A percentile compares a stretch with the other conserved stretches of the same genome.
phyloP scores from a whole-genome alignment of 2,329 filamentous ascomycete species.

The Fusarium sp. region DNA sequence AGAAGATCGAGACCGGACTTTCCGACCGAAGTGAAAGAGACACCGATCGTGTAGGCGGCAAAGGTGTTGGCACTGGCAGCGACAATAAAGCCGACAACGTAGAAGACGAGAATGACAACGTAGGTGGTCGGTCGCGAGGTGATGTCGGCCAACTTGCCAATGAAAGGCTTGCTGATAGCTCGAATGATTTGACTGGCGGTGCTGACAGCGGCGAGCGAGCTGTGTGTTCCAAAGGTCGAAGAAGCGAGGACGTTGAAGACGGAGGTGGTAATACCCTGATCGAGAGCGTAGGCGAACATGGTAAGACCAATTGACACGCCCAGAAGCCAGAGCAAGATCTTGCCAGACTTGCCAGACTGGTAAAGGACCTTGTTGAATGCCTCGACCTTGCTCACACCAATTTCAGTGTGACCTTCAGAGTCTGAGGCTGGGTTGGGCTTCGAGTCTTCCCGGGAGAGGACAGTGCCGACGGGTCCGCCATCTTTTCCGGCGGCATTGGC shows the following conservation, averaged over 20 bases:
- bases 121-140: conserved; percentile 55
- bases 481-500: neutral
- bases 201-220: conserved; percentile 45
- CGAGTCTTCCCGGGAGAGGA: neutral
- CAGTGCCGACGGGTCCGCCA: neutral
- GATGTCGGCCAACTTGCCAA: conserved; percentile 53
- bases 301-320: conserved; percentile 51
- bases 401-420: neutral
- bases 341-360: conserved; percentile 50
- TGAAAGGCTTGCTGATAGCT: conserved; percentile 54
- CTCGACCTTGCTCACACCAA: conserved; percentile 51
- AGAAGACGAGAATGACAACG: conserved; percentile 53
- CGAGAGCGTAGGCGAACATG: conserved; percentile 47
- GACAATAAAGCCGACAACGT: conserved; percentile 49
- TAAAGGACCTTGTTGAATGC: conserved; percentile 56
- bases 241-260: conserved; percentile 48
- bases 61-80: conserved; percentile 46
- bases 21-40: conserved; percentile 52
- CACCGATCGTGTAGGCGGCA: conserved; percentile 51
- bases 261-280: conserved; percentile 50
- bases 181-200: conserved; percentile 49
- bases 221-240: conserved; percentile 44
- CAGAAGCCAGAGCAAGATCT: conserved; percentile 50
- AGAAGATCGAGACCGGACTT: conserved; percentile 51
- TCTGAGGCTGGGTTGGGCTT: neutral